A percentile compares a stretch with the other conserved stretches of the same genome.
These are phyloP conservation scores for Aspergillus conjunctus DNA, from an alignment of 495 filamentous ascomycete species.

Conservation along the genomic window DNA sequence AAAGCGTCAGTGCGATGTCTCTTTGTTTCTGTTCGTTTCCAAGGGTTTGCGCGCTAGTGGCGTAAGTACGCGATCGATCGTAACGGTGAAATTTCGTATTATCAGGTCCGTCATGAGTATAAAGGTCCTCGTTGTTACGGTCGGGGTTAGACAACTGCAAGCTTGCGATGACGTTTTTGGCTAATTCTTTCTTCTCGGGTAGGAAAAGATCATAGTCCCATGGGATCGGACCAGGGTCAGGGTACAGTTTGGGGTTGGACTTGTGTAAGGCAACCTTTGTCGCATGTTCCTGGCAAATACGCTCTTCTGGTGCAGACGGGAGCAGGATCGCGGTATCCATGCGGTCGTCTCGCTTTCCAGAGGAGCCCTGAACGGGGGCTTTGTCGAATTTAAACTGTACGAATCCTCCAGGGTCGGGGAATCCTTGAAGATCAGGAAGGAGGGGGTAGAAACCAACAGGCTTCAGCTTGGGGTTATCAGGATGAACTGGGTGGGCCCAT, in stretches of 20 bases:
- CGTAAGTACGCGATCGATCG: constrained; percentile 79
- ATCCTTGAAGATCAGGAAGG: constrained; percentile 82
- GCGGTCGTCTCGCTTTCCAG: constrained; percentile 70
- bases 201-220: constrained; percentile 85
- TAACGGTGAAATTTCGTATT: constrained; percentile 64
- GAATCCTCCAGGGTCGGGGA: constrained; percentile 84
- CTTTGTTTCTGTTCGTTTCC: constrained; percentile 54
- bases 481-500: constrained; percentile 76
- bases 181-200: constrained; percentile 55
- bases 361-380: constrained; percentile 66
- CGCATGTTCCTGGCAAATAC: constrained; percentile 49
- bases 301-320: constrained; percentile 57
- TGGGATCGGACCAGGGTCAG: constrained; percentile 59
- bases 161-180: constrained; percentile 67
- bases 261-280: constrained; percentile 61
- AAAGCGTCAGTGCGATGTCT: constrained; percentile 63
- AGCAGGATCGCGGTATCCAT: constrained; percentile 79
- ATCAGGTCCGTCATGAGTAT: constrained; percentile 57
- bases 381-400: constrained; percentile 86
- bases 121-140: constrained; percentile 66
- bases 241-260: constrained; percentile 60
- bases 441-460: constrained; percentile 79
- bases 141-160: constrained; percentile 71
- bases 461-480: constrained; percentile 75
- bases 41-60: constrained; percentile 70